Conservation (phyloP, 192 early-diverging fungal genomes). For the Coemansia sp. region DNA sequence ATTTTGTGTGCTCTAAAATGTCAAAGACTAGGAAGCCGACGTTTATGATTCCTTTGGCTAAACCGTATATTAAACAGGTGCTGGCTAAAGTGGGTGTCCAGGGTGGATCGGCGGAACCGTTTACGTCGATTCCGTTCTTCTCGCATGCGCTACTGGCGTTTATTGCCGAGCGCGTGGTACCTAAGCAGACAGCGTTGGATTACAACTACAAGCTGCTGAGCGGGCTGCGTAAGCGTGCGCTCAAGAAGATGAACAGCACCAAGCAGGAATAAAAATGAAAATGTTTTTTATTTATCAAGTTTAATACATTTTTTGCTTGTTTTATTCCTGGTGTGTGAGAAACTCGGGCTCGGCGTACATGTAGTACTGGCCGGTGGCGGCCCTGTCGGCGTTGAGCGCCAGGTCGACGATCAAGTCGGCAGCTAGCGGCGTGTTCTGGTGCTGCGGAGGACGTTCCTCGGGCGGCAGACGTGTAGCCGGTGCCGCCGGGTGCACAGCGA, state of each 20-base stretch:
- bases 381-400: slow-evolving; percentile 27
- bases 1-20: slow-evolving; percentile 95
- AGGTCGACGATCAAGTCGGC: slow-evolving; percentile 31
- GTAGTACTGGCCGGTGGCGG: slow-evolving; percentile 30
- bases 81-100: slow-evolving; percentile 69
- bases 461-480: slow-evolving; percentile 5
- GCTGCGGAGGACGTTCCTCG: not conserved
- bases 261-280: not conserved
- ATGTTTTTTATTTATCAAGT: not conserved
- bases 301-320: not conserved
- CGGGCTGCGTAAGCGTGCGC: slow-evolving; percentile 50
- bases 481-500: slow-evolving; percentile 31
- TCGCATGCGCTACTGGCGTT: slow-evolving; percentile 50
- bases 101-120: slow-evolving; percentile 65
- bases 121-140: slow-evolving; percentile 44
- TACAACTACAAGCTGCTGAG: slow-evolving; percentile 42
- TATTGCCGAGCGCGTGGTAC: slow-evolving; percentile 32
- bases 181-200: slow-evolving; percentile 41
- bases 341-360: slow-evolving; percentile 39
- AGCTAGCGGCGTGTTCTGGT: slow-evolving; percentile 11
- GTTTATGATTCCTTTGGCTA: slow-evolving; percentile 78
- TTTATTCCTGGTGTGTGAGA: not conserved
- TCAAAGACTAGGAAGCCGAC: slow-evolving; percentile 84
- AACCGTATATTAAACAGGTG: slow-evolving; percentile 73
- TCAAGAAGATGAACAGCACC: slow-evolving; percentile 32